Evolutionary conservation across 2,329 filamentous ascomycete species (phyloP).

Genomic region (Lasiodiplodia theobromae): DNA sequence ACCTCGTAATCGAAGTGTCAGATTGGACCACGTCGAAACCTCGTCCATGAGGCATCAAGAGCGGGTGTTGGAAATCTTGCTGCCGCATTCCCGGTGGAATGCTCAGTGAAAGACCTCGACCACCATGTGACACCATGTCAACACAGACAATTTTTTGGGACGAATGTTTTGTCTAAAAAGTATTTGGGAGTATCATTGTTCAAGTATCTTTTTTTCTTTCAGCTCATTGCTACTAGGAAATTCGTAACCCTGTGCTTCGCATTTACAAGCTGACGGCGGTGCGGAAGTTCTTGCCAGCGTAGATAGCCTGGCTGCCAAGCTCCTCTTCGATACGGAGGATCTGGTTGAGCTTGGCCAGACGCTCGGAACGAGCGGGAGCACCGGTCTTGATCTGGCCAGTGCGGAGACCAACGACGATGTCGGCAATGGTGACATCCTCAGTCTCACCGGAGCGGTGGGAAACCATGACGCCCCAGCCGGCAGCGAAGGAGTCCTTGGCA

Average conservation of each 20-base stretch:
- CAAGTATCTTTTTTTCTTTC: constrained; percentile 16
- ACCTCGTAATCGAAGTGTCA: too few relatives aligned
- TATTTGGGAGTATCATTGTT: constrained; percentile 25
- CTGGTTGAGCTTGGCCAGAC: constrained; percentile 99
- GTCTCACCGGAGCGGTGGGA: constrained; percentile 99
- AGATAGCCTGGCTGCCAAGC: constrained; percentile 89
- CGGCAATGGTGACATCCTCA: constrained; percentile 98
- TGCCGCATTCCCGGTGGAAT: not conserved
- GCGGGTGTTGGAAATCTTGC: not conserved
- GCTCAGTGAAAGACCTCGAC: not conserved
- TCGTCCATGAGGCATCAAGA: not conserved
- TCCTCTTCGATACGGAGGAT: constrained; percentile 99
- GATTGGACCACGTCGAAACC: not conserved
- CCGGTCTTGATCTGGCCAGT: constrained; percentile 99
- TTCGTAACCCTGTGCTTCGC: constrained; percentile 14
- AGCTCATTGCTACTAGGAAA: constrained; percentile 27
- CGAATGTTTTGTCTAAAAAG: not conserved
- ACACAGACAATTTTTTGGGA: not conserved
- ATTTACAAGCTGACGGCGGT: constrained; percentile 83
- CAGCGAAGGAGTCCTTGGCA: constrained; percentile 96
- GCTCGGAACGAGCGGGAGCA: constrained; percentile 94
- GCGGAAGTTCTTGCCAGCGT: constrained; percentile 92
- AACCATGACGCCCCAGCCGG: constrained; percentile 98
- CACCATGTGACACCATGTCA: not conserved
- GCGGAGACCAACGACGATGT: constrained; percentile 96